These are phyloP conservation scores for Geotrichum bryndzae DNA, from an alignment of 1,139 yeast genomes.

Conservation along the genomic window DNA sequence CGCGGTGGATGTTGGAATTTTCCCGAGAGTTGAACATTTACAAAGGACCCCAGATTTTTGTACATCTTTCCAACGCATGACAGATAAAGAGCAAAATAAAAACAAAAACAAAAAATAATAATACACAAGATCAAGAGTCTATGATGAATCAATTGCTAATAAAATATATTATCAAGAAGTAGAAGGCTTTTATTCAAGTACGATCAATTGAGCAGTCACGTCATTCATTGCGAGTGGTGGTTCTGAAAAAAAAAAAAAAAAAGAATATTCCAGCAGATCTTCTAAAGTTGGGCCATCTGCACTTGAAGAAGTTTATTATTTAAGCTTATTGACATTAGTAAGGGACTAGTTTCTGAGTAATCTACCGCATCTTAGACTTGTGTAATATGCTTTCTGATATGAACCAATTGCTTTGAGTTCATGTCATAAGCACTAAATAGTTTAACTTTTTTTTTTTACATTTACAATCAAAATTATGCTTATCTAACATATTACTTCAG, in stretches of 20 bases:
- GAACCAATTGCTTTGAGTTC: neutral
- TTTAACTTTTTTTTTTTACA: neutral
- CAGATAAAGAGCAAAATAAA: neutral
- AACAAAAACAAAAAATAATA: neutral
- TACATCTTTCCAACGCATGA: neutral
- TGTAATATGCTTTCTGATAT: neutral
- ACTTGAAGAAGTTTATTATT: neutral
- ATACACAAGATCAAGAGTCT: neutral
- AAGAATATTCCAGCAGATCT: neutral
- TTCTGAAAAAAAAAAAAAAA: neutral
- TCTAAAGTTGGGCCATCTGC: neutral
- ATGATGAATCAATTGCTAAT: neutral
- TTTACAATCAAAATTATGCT: neutral
- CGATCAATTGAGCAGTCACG: neutral
- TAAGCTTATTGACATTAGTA: neutral
- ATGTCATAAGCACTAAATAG: neutral
- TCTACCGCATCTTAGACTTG: neutral
- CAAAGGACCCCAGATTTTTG: neutral
- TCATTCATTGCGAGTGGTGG: neutral
- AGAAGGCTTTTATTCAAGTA: neutral
- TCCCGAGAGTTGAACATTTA: neutral
- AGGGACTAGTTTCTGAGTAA: neutral
- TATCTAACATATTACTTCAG: neutral
- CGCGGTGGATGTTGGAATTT: neutral
- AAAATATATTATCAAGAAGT: neutral